phyloP scores from a whole-genome alignment of 331 rosid species.

The Acacia pycnantha region DNA sequence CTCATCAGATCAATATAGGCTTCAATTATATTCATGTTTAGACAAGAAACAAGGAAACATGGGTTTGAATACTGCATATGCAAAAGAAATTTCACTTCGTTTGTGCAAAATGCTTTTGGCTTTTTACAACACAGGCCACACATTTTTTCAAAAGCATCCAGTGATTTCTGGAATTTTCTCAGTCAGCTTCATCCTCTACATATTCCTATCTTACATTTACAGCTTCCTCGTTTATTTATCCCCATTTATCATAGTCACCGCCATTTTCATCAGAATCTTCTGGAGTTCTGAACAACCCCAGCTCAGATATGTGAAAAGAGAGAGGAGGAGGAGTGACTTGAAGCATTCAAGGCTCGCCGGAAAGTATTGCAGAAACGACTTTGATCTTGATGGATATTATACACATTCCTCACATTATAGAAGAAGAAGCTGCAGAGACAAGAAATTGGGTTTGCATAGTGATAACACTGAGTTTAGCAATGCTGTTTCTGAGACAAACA shows the following conservation, averaged over 20 bases:
- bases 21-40: neutral
- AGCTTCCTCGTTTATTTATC: constrained; percentile 49
- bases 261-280: constrained; percentile 55
- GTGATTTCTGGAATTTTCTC: constrained; percentile 34
- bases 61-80: constrained; percentile 44
- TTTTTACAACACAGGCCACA: constrained; percentile 37
- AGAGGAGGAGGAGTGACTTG: constrained; percentile 16
- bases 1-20: constrained; percentile 10
- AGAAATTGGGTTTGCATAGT: constrained; percentile 38
- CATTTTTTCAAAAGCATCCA: constrained; percentile 54
- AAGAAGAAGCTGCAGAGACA: constrained; percentile 43
- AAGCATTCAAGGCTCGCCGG: neutral
- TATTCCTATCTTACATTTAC: constrained; percentile 52
- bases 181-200: constrained; percentile 37
- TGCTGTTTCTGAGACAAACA: neutral
- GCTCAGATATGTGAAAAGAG: constrained; percentile 36
- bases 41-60: constrained; percentile 25
- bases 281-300: constrained; percentile 74
- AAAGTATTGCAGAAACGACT: constrained; percentile 12
- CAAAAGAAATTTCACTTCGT: constrained; percentile 44
- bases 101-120: constrained; percentile 37
- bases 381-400: constrained; percentile 27
- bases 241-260: constrained; percentile 58
- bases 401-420: constrained; percentile 34
- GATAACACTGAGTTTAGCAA: constrained; percentile 26